Base-by-base conservation (phyloP, 108 stramenopile genomes). In the Bacterosira constricta region DNA sequence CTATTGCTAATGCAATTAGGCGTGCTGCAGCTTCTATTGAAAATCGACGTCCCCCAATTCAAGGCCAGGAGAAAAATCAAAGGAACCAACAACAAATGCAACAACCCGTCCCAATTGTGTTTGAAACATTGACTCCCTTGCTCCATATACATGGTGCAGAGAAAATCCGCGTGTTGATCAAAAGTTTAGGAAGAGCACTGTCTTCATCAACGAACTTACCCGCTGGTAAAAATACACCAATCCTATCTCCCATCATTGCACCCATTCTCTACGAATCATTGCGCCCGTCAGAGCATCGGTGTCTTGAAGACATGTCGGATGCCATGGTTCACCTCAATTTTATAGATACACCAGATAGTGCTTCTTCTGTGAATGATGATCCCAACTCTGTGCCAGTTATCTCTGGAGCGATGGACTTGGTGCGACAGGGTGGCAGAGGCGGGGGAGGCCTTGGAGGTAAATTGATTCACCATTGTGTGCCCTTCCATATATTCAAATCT, bases 241-340 rank as follows among this genome's bases (percentile, higher is more conserved):
- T 63, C 15, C 31, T 69, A 57, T 77, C 76, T 29, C 76, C 76
- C 25, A 64, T 77, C 10, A 50, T 77, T 69, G 68, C 49, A 15
- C 68, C 68, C 2, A 36, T 69, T n/a, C 62, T 77, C 18, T 69
- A 77, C 34, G 76, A 77, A 47, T 77, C 76, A 32, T 21, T 77
- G 0, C 46, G 68, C 25, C 63, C 63, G 20, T 77, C 76, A 0
- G 76, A 77, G 39, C 61, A 65, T 37, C 36, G 76, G 38, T 36
- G 10, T 21, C 37, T 77, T 45, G 76, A 77, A 62, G 76, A 77
- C 55, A 30, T 63, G 21, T 51, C 76, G 0, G 68, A 77, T 64
- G 61, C 76, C 7, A 55, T 77, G 44, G 32, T 69, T 0, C 54
- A 61, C 21, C 46, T 77, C 45, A 52, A 58, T 21, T 60, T 69